A percentile compares a stretch with the other conserved stretches of the same genome.
Conservation (phyloP, 192 early-diverging fungal species). For the Gigaspora rosea region DNA sequence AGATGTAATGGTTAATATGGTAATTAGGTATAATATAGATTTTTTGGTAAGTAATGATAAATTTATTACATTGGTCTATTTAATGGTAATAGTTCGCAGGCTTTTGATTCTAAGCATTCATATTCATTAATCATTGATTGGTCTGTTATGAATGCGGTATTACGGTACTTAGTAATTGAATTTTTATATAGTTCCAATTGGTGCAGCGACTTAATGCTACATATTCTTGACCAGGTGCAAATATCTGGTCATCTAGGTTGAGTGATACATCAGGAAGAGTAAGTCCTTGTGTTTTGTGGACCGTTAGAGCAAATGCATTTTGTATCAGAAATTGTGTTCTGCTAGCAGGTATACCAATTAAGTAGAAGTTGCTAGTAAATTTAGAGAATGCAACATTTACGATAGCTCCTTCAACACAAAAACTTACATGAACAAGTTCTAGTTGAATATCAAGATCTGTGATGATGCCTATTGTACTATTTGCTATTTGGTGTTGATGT, state of each 20-base stretch:
- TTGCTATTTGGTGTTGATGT: background rate
- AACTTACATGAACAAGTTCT: background rate
- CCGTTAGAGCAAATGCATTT: background rate
- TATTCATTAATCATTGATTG: too few species aligned
- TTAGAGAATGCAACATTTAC: background rate
- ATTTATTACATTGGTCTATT: too few species aligned
- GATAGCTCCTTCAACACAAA: background rate
- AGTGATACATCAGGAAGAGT: background rate
- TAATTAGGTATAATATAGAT: too few species aligned
- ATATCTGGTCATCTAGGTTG: background rate
- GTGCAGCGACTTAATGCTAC: too few species aligned
- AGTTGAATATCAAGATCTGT: background rate
- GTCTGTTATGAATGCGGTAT: too few species aligned
- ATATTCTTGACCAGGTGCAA: background rate
- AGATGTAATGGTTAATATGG: too few species aligned
- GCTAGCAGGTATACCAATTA: background rate
- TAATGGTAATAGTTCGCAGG: too few species aligned
- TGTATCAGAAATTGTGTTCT: background rate
- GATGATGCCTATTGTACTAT: background rate
- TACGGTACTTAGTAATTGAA: too few species aligned
- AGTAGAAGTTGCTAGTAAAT: background rate
- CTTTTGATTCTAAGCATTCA: too few species aligned
- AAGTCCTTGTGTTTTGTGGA: constrained; percentile 1
- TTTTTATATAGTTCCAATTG: too few species aligned
- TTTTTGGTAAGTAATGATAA: too few species aligned